Base-by-base conservation (phyloP, 2,329 filamentous ascomycete genomes). In the Paraphoma chrysanthemicola region DNA sequence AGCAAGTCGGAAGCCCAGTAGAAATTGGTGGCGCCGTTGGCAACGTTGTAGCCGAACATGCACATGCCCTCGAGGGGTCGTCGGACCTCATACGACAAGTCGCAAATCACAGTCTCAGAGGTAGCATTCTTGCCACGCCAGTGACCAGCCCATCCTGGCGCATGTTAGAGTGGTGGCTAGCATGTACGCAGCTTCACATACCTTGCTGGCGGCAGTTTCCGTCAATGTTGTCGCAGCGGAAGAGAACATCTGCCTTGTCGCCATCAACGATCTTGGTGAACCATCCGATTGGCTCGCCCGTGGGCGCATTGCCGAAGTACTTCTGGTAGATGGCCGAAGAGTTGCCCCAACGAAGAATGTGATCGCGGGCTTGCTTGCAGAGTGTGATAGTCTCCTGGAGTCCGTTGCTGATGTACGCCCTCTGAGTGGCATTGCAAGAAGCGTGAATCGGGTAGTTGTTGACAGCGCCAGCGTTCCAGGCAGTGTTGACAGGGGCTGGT, bases 141-240 rank as follows among this genome's bases (percentile, higher is more conserved):
- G 78, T 91, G 88, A 33, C 88, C 88, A 44, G 80, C 88, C 83
- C 84, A 90, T 49, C 79, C 87, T 89, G 33, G 5, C 10, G 8
- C 17, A 36, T 49, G 49, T 59, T 23, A 23, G 23, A 23, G 23
- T 23, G 23, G 23, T 23, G 23, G 2, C 23, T 23, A 23, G n/a
- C 23, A 23, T 23, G 2, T 23, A 23, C 23, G 23, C 23, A 23
- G 23, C 23, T 23, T 23, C 23, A 50, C 61, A 50, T 64, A 76
- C 74, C 70, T 18, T 66, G 56, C 36, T 73, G 67, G 4, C 45
- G 60, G 55, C 88, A 91, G 77, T 90, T 90, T 17, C 81, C 77
- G 63, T 91, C 89, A 0, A 85, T 82, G 62, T 91, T 85, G 57
- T 91, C 89, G 64, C 89, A 90, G 17, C 88, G 85, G 79, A 90